Evolutionary conservation across 257 asterid genomes (phyloP), one percentile per base, ranked within the genome.

Genomic region (Fraxinus americana): DNA sequence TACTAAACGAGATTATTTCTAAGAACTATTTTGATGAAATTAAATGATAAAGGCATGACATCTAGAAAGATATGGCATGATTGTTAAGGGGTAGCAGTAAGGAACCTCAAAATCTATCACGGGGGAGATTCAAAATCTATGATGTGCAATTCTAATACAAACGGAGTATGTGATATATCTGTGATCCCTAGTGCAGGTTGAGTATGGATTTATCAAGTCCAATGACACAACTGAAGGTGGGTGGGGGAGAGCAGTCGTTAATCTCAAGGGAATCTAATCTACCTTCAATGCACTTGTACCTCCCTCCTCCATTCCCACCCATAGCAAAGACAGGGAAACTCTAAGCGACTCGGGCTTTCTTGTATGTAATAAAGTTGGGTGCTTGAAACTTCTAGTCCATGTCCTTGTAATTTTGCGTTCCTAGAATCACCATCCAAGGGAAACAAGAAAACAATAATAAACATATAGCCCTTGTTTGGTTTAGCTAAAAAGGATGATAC

Each of bases 1-100:
- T 85, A 41, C 71, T 50, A 74, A 74, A 45, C 50, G 23, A 9
- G 54, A 52, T 41, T 41, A 41, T 10, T 41, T 41, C 13, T 10
- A 41, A 41, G 48, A 17, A 27, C 8, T 54, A 66, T n/a, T 65
- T 70, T 43, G 8, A 50, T 7, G 11, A 57, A 45, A 54, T 10
- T 30, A 16, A 52, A 16, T 39, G n/a, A 72, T 23, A 71, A 71
- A 25, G 41, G 32, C n/a, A 39, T 38, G 39, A 67, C 8, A 34
- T 29, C n/a, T 16, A 48, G n/a, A 16, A 16, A 48, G 57, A 48
- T 48, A 14, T 14, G n/a, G 59, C n/a, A 16, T 16, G n/a, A 48
- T 14, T 48, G 5, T 48, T 48, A 16, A 48, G n/a, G n/a, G 21
- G 27, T 59, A 1, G 67, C 67, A n/a, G 30, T 21, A 21, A 54